These are phyloP conservation scores for Starmerella scarabaei DNA, from an alignment of 805 yeast species.

Conservation along the genomic window DNA sequence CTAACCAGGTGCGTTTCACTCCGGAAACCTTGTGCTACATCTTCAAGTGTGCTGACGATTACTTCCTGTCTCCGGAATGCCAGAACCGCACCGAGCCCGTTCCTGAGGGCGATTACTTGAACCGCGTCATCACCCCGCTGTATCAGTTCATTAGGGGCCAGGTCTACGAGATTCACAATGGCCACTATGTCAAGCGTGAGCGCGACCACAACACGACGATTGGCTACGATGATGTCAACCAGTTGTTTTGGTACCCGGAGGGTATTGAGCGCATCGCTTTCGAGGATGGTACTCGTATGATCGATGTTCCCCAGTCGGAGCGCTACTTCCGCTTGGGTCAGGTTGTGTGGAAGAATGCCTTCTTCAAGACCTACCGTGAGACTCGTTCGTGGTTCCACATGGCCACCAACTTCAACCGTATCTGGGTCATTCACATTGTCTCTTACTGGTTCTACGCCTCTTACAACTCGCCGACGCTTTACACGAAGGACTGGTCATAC, in stretches of 20 bases:
- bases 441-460: constrained; percentile 92
- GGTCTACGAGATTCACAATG: constrained; percentile 45
- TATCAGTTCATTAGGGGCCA: constrained; percentile 58
- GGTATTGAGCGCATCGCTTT: constrained; percentile 87
- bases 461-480: constrained; percentile 80
- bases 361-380: constrained; percentile 92
- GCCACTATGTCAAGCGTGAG: constrained; percentile 47
- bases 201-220: constrained; percentile 51
- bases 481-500: constrained; percentile 78
- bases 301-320: constrained; percentile 80
- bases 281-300: constrained; percentile 84
- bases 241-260: constrained; percentile 98
- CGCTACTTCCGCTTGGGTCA: constrained; percentile 85
- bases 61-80: constrained; percentile 76
- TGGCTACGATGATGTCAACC: constrained; percentile 96
- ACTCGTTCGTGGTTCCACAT: constrained; percentile 95
- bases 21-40: constrained; percentile 84
- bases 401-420: constrained; percentile 91
- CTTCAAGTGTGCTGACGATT: constrained; percentile 88
- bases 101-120: constrained; percentile 63
- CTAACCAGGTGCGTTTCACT: constrained; percentile 80
- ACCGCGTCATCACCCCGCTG: constrained; percentile 84
- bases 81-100: constrained; percentile 47
- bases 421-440: constrained; percentile 88
- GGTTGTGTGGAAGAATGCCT: constrained; percentile 80